Evolutionary conservation across 495 filamentous ascomycete genomes (phyloP).

Genomic region (Lasiosphaeris hirsuta): DNA sequence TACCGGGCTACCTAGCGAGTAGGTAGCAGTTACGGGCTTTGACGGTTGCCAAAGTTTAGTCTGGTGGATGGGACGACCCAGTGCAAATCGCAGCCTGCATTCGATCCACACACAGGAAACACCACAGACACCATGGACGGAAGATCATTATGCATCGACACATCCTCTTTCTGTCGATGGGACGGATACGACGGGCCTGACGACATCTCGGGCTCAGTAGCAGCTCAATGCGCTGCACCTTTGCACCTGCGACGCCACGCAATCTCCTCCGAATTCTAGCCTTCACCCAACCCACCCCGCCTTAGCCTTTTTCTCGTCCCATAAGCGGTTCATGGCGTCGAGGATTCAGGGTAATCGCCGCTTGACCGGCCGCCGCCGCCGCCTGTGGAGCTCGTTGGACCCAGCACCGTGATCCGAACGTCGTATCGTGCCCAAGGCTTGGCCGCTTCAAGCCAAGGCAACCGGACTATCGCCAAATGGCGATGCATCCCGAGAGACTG

Average conservation of each 20-base stretch:
- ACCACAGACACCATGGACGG: background rate
- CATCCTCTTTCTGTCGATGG: background rate
- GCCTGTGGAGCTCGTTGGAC: too few relatives aligned
- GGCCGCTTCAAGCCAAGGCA: too few relatives aligned
- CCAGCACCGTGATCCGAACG: too few relatives aligned
- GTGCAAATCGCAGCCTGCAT: background rate
- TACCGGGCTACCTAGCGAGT: too few relatives aligned
- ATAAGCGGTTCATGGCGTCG: too few relatives aligned
- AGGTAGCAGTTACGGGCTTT: background rate
- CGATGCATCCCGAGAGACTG: too few relatives aligned
- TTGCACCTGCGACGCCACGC: background rate
- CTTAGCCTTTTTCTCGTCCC: background rate
- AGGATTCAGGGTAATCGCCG: too few relatives aligned
- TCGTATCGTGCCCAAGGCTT: too few relatives aligned
- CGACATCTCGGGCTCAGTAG: background rate
- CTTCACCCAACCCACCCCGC: slow-evolving; percentile 16
- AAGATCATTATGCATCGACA: background rate
- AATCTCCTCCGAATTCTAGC: background rate
- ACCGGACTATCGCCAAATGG: too few relatives aligned
- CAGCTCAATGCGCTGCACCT: too few relatives aligned
- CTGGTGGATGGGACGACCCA: background rate
- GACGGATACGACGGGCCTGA: background rate
- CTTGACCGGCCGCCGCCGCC: too few relatives aligned
- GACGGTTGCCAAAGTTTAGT: background rate
- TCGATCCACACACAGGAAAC: background rate